Percentiles rank a stretch among this genome's conserved stretches.
Evolutionary conservation across 1,284 basidiomycete species (phyloP).

Genomic region (Cryptococcus neoformans): DNA sequence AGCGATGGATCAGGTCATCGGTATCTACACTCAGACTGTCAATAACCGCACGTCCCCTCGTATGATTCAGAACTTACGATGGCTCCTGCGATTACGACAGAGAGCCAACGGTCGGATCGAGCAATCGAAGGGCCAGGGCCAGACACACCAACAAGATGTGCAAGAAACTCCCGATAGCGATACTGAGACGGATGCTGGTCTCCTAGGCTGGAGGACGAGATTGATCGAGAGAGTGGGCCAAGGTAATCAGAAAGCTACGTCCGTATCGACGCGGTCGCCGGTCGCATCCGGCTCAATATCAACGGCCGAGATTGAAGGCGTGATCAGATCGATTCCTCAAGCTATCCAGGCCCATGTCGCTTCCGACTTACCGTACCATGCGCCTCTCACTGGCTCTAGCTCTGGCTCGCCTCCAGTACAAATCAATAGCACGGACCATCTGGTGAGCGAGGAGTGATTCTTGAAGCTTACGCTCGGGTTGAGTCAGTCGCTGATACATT

Average conservation of each 20-base stretch:
- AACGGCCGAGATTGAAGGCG: conserved; percentile 6
- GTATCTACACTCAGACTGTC: conserved; percentile 19
- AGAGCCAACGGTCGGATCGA: conserved; percentile 12
- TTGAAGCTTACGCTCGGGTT: no score
- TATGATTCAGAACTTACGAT: conserved; percentile 25
- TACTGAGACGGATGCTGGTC: conserved; percentile 19
- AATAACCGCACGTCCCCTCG: conserved; percentile 12
- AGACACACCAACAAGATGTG: no score
- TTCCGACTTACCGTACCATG: no score
- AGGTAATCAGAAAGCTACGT: conserved; percentile 9
- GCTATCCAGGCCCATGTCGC: conserved; percentile 15
- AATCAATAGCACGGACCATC: conserved; percentile 9
- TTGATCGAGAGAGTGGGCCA: conserved; percentile 21
- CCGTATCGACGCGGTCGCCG: conserved; percentile 4
- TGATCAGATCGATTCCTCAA: no score
- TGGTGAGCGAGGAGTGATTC: no score
- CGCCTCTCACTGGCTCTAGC: no score
- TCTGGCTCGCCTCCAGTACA: neutral
- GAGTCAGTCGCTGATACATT: neutral
- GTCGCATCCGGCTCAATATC: neutral
- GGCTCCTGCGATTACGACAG: conserved; percentile 22
- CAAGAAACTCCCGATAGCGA: no score
- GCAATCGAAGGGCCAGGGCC: neutral
- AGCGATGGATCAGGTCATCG: conserved; percentile 25
- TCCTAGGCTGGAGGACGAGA: conserved; percentile 29